Conservation (phyloP, 1,284 basidiomycete genomes). For the Boletus subluridellus region DNA sequence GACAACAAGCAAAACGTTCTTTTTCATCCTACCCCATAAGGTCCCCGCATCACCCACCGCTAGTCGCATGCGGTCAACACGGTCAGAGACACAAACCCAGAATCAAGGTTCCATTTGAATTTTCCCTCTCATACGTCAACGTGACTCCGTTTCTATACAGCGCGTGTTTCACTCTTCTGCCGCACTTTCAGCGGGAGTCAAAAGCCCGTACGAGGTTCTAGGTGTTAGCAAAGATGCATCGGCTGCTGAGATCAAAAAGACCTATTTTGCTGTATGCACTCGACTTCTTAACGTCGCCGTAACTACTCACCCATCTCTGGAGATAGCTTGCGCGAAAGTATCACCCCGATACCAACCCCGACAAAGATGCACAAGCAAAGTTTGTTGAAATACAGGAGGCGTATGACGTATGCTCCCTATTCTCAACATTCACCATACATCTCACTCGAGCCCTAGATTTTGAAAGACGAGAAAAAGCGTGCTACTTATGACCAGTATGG, state of each 20-base stretch:
- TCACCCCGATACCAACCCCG: constrained; percentile 97
- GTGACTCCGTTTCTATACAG: constrained; percentile 38
- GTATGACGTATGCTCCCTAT: constrained; percentile 75
- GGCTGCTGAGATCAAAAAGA: constrained; percentile 91
- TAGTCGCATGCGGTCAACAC: constrained; percentile 16
- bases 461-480: constrained; percentile 94
- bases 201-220: constrained; percentile 89
- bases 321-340: constrained; percentile 92
- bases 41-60: constrained; percentile 32
- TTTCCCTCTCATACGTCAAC: constrained; percentile 9
- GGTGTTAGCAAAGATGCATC: constrained; percentile 86
- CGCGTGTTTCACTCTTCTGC: constrained; percentile 73
- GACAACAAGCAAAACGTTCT: constrained; percentile 37
- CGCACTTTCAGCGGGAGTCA: constrained; percentile 52
- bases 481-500: constrained; percentile 94
- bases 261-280: constrained; percentile 82
- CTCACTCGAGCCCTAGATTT: constrained; percentile 50
- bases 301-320: constrained; percentile 11
- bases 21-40: constrained; percentile 39
- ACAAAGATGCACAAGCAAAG: constrained; percentile 85
- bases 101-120: constrained; percentile 27
- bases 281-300: constrained; percentile 2
- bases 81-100: constrained; percentile 11
- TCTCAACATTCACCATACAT: constrained; percentile 14
- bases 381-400: constrained; percentile 97